Percentiles rank a stretch among this genome's conserved stretches.
These are phyloP conservation scores for Debaryomyces psychrophilus DNA, from an alignment of 1,139 yeast species.

Conservation along the genomic window DNA sequence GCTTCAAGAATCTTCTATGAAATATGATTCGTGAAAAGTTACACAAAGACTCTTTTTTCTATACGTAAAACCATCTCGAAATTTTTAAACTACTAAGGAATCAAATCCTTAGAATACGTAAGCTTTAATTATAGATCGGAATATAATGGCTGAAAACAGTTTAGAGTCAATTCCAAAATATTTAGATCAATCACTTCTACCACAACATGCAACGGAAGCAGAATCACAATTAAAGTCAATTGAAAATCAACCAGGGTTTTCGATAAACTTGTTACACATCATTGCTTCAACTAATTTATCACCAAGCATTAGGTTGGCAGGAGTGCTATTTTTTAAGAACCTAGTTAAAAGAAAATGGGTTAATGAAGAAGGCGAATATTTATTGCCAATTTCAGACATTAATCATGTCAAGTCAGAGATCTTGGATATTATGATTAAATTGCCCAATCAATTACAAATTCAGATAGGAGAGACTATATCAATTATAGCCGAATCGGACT, in stretches of 20 bases:
- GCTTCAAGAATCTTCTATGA: background rate
- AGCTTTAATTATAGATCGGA: slow-evolving; percentile 1
- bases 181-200: slow-evolving; percentile 53
- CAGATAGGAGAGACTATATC: slow-evolving; percentile 95
- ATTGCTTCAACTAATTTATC: slow-evolving; percentile 66
- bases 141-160: slow-evolving; percentile 38
- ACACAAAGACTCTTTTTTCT: slow-evolving; percentile 4
- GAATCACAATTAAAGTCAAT: slow-evolving; percentile 60
- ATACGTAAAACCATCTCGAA: slow-evolving; percentile 5
- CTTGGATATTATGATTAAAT: slow-evolving; percentile 76
- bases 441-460: slow-evolving; percentile 75
- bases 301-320: slow-evolving; percentile 74
- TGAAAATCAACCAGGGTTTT: slow-evolving; percentile 73
- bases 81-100: slow-evolving; percentile 3
- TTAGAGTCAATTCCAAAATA: slow-evolving; percentile 48
- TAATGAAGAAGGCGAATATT: slow-evolving; percentile 82
- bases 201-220: slow-evolving; percentile 60
- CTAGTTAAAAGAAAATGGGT: slow-evolving; percentile 85
- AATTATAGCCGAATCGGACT: slow-evolving; percentile 92
- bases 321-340: slow-evolving; percentile 89
- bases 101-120: background rate
- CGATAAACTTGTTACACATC: slow-evolving; percentile 73
- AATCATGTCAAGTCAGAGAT: slow-evolving; percentile 73
- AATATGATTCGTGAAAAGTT: background rate
- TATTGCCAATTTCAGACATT: slow-evolving; percentile 65